Evolutionary conservation across 495 filamentous ascomycete genomes (phyloP).

Genomic region (Hypoxylon crocopeplum): DNA sequence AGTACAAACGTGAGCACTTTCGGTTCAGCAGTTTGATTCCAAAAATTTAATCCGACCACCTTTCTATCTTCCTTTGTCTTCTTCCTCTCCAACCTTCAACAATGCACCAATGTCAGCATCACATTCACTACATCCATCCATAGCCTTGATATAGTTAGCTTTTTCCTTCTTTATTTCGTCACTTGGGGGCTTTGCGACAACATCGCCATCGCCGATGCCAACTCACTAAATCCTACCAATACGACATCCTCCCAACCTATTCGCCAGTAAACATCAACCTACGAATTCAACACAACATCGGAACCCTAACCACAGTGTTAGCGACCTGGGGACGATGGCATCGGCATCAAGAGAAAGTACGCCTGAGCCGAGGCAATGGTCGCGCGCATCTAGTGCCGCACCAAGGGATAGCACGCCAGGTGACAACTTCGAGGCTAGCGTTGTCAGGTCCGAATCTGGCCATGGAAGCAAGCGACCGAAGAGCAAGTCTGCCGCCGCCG

Average conservation of each 20-base stretch:
- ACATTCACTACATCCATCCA: too few relatives aligned
- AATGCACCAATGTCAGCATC: too few relatives aligned
- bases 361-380: constrained; percentile 32
- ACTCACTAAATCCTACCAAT: neutral
- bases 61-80: too few relatives aligned
- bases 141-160: neutral
- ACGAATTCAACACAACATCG: neutral
- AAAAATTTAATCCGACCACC: too few relatives aligned
- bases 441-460: constrained; percentile 34
- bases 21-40: too few relatives aligned
- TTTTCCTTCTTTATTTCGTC: neutral
- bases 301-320: neutral
- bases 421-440: constrained; percentile 37
- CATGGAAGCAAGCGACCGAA: constrained; percentile 37
- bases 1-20: too few relatives aligned
- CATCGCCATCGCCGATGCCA: neutral
- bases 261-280: neutral
- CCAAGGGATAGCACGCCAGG: constrained; percentile 35
- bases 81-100: too few relatives aligned
- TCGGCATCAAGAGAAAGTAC: constrained; percentile 41
- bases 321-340: neutral
- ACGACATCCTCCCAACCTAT: neutral
- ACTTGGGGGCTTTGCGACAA: neutral
- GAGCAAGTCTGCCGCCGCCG: constrained; percentile 19
- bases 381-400: constrained; percentile 32